Conservation (phyloP, 2,329 filamentous ascomycete species). For the Colletotrichum navitas region DNA sequence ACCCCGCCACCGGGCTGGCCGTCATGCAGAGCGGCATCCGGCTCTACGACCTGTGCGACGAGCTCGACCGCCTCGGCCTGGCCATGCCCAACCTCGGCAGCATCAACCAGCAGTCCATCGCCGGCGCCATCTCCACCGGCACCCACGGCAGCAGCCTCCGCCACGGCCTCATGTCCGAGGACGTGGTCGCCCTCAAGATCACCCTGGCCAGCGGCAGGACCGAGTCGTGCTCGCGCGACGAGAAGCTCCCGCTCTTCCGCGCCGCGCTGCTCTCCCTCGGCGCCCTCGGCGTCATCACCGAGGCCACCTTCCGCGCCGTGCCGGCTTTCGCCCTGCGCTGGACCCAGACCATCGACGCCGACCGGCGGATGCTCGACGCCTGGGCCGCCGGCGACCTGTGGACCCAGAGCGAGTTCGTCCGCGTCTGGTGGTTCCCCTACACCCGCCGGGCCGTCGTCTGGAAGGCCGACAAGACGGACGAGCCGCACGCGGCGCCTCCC, state of each 20-base stretch:
- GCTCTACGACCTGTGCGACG: constrained; percentile 78
- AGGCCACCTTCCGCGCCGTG: constrained; percentile 86
- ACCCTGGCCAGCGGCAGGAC: constrained; percentile 85
- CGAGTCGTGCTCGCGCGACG: constrained; percentile 75
- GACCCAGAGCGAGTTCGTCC: constrained; percentile 87
- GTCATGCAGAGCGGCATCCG: constrained; percentile 91
- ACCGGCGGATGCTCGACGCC: constrained; percentile 74
- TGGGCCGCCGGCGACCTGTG: constrained; percentile 83
- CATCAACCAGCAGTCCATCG: constrained; percentile 94
- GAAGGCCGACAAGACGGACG: constrained; percentile 83
- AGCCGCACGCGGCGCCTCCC: constrained; percentile 69
- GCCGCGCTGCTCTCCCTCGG: constrained; percentile 90
- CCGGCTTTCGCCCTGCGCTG: constrained; percentile 88
- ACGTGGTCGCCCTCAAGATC: constrained; percentile 79
- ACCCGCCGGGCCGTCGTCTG: constrained; percentile 89
- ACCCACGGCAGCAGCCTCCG: constrained; percentile 90
- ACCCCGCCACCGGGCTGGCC: constrained; percentile 74
- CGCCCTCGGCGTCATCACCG: constrained; percentile 89
- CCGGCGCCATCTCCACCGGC: constrained; percentile 90
- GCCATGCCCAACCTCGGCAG: constrained; percentile 94
- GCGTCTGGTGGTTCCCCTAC: constrained; percentile 99
- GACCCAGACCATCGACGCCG: constrained; percentile 82
- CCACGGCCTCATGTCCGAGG: constrained; percentile 88
- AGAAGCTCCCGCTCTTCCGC: constrained; percentile 84
- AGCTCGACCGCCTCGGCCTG: constrained; percentile 80